Evolutionary conservation across 1,284 basidiomycete genomes (phyloP), one percentile per base, ranked within the genome.

Genomic region (Leccinum griseonigrum): DNA sequence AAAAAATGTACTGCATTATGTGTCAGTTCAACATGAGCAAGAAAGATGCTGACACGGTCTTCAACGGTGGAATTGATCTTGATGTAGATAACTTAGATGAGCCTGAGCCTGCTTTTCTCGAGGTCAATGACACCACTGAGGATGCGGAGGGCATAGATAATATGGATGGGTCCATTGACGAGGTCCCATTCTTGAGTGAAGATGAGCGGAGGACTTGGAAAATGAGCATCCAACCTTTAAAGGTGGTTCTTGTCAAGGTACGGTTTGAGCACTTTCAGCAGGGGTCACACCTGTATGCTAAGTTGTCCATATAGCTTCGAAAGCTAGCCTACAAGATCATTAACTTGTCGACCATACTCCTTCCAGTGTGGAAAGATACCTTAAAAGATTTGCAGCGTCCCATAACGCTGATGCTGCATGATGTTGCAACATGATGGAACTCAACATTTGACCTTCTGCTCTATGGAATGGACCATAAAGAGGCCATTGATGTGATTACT

Each of bases 401-500:
- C 1, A 3, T 40, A 2, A 50, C 3, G 1, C 11, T 36, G 10
- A 28, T 57, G 29, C 56, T 14, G 3, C 40, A 4, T 29, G 51
- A 57, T 16, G 40, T 61, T 2, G 18, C 40, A 2, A 60, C 51
- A 5, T 7, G 10, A 7, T 60, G 59, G 59, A 53, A 54, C 22
- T 59, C 22, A 2, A 58, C 51, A 1, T 58, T 53, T 29, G 50
- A 59, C 13, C n/a, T 60, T 46, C 62, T 78, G 1, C 50, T 56
- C 0, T 70, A 72, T 53, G 70, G 64, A 0, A 22, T 74, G 1
- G 54, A 71, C 8, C 72, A 76, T 53, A 26, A 58, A 11, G 32
- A 57, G 14, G 48, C 29, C 0, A n/a, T 61, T 1, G 53, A 55
- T 48, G 8, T 1, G 7, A 29, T 61, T 1, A 58, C 53, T 2